These are phyloP conservation scores for Pseudogymnoascus sp. DNA, from an alignment of 2,329 filamentous ascomycete species.

Conservation along the genomic window DNA sequence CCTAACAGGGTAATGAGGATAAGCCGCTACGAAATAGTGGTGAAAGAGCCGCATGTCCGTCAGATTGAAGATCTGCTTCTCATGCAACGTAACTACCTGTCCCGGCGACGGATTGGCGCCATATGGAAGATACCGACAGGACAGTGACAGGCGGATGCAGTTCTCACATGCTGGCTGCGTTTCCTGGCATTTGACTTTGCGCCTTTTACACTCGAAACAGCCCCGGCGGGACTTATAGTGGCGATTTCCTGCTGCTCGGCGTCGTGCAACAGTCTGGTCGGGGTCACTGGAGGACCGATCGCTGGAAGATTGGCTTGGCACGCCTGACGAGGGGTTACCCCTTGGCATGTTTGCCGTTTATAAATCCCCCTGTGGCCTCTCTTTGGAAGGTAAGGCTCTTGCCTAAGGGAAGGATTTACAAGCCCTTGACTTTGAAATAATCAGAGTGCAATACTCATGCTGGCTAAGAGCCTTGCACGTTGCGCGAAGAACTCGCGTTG, in stretches of 20 bases:
- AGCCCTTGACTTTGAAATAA: background rate
- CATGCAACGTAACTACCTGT: background rate
- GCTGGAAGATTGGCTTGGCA: background rate
- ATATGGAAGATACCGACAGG: background rate
- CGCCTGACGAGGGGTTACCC: background rate
- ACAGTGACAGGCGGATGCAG: background rate
- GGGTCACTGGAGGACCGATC: background rate
- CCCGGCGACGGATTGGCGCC: conserved; percentile 1
- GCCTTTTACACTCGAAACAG: conserved; percentile 2
- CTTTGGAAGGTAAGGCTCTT: background rate
- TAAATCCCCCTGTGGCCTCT: background rate
- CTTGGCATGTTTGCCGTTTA: background rate
- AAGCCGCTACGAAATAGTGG: conserved; percentile 53
- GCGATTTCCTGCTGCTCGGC: background rate
- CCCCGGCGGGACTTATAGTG: conserved; percentile 6
- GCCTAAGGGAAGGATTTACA: background rate
- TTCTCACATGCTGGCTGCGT: conserved; percentile 4
- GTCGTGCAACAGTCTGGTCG: background rate
- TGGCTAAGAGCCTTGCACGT: background rate
- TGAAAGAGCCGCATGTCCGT: conserved; percentile 63
- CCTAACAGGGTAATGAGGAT: conserved; percentile 56
- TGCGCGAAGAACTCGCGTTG: background rate
- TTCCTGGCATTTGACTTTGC: conserved; percentile 7
- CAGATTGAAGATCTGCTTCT: conserved; percentile 40
- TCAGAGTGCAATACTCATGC: background rate